phyloP scores from a whole-genome alignment of 2,329 filamentous ascomycete species.

The Aspergillus fructus region DNA sequence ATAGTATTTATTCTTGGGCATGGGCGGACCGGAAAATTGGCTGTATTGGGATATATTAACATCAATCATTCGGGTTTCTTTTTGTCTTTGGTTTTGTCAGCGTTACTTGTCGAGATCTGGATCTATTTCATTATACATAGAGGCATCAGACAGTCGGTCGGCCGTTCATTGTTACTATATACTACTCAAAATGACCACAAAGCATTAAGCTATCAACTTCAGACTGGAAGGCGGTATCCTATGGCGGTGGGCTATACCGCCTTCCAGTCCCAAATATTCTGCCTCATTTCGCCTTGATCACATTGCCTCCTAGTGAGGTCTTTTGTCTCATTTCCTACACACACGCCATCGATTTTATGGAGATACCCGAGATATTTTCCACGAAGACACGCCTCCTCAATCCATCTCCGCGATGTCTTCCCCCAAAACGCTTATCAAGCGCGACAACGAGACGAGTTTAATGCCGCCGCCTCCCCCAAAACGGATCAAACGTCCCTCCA shows the following conservation, averaged over 20 bases:
- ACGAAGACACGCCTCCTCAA: too few relatives aligned
- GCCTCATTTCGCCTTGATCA: neutral
- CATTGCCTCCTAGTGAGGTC: neutral
- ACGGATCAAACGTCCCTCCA: slow-evolving; percentile 85
- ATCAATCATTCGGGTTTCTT: slow-evolving; percentile 14
- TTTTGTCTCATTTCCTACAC: neutral
- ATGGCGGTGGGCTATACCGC: neutral
- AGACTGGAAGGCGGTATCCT: too few relatives aligned
- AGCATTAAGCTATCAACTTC: neutral
- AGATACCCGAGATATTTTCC: neutral
- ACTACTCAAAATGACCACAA: neutral
- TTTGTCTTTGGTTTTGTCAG: slow-evolving; percentile 9
- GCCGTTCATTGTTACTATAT: neutral
- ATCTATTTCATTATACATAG: slow-evolving; percentile 13
- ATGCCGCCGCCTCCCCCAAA: slow-evolving; percentile 87
- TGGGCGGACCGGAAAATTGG: slow-evolving; percentile 18
- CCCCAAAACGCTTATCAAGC: slow-evolving; percentile 36
- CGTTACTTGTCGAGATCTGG: slow-evolving; percentile 8
- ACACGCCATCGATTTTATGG: neutral
- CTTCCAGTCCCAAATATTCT: neutral
- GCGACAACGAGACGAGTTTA: slow-evolving; percentile 52
- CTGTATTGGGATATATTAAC: slow-evolving; percentile 15
- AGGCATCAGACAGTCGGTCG: slow-evolving; percentile 2
- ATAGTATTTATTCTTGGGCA: slow-evolving; percentile 13
- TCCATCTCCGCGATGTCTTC: slow-evolving; percentile 26